These are phyloP conservation scores for Backusella sp. DNA, from an alignment of 192 early-diverging fungal genomes.

Conservation along the genomic window DNA sequence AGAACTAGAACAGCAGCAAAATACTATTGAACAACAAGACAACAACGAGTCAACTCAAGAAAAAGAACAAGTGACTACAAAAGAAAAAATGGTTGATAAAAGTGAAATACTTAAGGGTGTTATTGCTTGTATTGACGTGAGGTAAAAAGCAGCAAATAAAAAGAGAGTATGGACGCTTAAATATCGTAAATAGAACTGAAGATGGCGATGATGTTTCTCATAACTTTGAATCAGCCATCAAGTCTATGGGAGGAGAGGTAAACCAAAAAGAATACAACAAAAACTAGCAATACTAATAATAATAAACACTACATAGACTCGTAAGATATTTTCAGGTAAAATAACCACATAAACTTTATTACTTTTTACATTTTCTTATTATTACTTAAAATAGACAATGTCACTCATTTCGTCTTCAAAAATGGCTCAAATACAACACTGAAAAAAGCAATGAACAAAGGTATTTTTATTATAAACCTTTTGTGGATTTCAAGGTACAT, in stretches of 20 bases:
- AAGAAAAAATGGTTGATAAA: neutral
- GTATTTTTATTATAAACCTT: slow-evolving; percentile 24
- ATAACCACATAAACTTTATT: neutral
- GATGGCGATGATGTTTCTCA: slow-evolving; percentile 36
- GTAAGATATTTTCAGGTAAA: slow-evolving; percentile 21
- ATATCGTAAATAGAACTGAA: slow-evolving; percentile 27
- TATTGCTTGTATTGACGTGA: slow-evolving; percentile 27
- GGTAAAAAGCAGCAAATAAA: slow-evolving; percentile 5
- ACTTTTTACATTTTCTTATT: neutral
- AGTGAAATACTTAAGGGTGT: slow-evolving; percentile 14
- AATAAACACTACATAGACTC: slow-evolving; percentile 3
- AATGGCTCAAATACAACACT: slow-evolving; percentile 31
- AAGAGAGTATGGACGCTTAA: neutral
- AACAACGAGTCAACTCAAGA: neutral
- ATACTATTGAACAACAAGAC: neutral
- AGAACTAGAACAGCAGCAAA: neutral
- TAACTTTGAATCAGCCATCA: slow-evolving; percentile 28
- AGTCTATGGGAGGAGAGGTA: slow-evolving; percentile 37
- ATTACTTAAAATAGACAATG: slow-evolving; percentile 16
- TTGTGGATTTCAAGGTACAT: slow-evolving; percentile 30
- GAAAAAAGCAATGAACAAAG: slow-evolving; percentile 25
- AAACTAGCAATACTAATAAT: neutral
- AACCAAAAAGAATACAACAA: neutral
- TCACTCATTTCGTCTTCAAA: slow-evolving; percentile 34
- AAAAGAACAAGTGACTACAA: neutral